phyloP scores from a whole-genome alignment of 495 filamentous ascomycete genomes.

The Talaromyces stipitatus region DNA sequence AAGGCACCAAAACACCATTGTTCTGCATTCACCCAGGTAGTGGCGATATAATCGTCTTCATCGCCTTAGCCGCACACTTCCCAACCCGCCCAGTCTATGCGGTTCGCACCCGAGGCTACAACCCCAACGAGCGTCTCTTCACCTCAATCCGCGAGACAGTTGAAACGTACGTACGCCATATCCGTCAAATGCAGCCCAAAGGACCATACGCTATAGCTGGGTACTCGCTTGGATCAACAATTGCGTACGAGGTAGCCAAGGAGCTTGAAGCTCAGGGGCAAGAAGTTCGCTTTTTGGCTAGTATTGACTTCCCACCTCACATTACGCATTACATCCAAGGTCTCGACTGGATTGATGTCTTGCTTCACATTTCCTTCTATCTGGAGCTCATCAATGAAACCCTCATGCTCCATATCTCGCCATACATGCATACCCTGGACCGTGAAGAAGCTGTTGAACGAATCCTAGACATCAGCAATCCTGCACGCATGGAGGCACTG shows the following conservation, averaged over 20 bases:
- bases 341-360: slow-evolving; percentile 6
- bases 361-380: slow-evolving; percentile 7
- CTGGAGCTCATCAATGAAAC: slow-evolving; percentile 8
- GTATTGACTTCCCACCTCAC: slow-evolving; percentile 11
- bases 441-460: not conserved
- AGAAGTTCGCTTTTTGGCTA: slow-evolving; percentile 12
- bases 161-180: slow-evolving; percentile 27
- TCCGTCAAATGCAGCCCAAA: slow-evolving; percentile 32
- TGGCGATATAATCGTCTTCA: slow-evolving; percentile 47
- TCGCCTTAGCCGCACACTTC: slow-evolving; percentile 33
- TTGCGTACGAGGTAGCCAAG: slow-evolving; percentile 46
- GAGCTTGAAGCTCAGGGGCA: slow-evolving; percentile 20
- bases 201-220: slow-evolving; percentile 46
- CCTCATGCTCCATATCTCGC: not conserved
- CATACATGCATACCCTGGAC: not conserved
- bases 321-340: not conserved
- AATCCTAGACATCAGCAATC: not conserved
- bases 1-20: slow-evolving; percentile 39
- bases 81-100: slow-evolving; percentile 43
- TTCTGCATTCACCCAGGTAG: slow-evolving; percentile 47
- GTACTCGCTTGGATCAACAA: slow-evolving; percentile 40
- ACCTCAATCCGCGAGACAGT: slow-evolving; percentile 18
- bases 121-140: slow-evolving; percentile 24
- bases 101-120: slow-evolving; percentile 39
- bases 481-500: not conserved